Conservation (phyloP, 441 rosid genomes). For the Capsella rubella region DNA sequence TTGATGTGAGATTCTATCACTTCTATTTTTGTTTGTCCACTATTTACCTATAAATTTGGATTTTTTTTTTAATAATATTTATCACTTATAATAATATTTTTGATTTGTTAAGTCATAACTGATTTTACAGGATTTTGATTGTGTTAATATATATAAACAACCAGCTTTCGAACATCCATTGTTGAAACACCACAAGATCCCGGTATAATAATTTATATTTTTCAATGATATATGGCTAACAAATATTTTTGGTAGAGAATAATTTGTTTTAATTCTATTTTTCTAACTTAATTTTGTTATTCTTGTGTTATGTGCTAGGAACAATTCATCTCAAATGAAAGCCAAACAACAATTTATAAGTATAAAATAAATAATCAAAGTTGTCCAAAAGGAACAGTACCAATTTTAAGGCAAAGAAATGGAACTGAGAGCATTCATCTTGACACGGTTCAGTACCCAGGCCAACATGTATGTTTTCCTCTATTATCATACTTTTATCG, state of each 20-base stretch:
- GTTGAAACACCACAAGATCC: conserved; percentile 35
- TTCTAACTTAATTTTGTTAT: no score
- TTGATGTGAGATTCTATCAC: background rate
- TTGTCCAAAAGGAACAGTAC: conserved; percentile 12
- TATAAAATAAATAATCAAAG: background rate
- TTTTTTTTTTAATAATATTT: no score
- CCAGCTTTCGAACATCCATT: conserved; percentile 32
- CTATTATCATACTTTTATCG: background rate
- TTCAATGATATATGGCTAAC: no score
- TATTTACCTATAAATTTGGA: background rate
- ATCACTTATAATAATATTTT: no score
- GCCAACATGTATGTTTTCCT: conserved; percentile 19
- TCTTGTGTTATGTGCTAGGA: background rate
- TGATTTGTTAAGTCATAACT: no score
- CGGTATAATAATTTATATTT: background rate
- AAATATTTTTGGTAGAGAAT: no score
- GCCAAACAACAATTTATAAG: no score
- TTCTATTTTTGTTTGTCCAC: background rate
- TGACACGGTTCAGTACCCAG: background rate
- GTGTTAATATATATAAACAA: conserved; percentile 38
- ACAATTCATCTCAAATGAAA: background rate
- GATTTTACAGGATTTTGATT: conserved; percentile 9
- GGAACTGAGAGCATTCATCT: conserved; percentile 2
- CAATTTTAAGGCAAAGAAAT: background rate
- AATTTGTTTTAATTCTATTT: no score